Evolutionary conservation across 2,329 filamentous ascomycete genomes (phyloP).

Genomic region (Ophiocordyceps robertsii): DNA sequence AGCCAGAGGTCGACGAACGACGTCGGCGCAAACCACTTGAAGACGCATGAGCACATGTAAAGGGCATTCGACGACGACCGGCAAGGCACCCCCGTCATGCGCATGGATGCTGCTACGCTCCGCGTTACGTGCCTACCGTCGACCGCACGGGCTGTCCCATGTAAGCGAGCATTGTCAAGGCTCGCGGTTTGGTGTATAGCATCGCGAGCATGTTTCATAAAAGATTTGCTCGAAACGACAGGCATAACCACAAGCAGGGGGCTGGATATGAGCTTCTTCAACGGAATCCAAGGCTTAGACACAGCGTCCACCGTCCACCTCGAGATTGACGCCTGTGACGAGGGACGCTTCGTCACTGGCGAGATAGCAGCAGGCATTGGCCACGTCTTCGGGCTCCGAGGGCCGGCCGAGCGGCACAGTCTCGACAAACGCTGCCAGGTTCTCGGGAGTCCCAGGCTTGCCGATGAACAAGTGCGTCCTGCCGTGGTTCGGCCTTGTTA

Average conservation of each 20-base stretch:
- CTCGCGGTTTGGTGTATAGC: too few species aligned
- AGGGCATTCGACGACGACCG: neutral
- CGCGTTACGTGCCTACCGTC: too few species aligned
- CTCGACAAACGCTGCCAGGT: conserved; percentile 39
- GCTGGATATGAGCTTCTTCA: neutral
- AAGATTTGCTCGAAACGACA: too few species aligned
- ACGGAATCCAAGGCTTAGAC: conserved; percentile 5
- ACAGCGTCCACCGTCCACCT: conserved; percentile 23
- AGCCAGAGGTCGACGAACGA: too few species aligned
- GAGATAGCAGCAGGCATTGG: conserved; percentile 56
- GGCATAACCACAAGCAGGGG: neutral
- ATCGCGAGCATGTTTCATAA: too few species aligned
- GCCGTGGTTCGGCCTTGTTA: neutral
- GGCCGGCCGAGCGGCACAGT: conserved; percentile 41
- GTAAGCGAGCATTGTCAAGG: too few species aligned
- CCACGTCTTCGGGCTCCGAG: conserved; percentile 50
- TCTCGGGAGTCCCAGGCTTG: conserved; percentile 49
- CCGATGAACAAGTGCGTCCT: conserved; percentile 40
- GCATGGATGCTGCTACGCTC: too few species aligned
- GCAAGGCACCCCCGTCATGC: too few species aligned
- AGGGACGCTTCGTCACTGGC: conserved; percentile 60
- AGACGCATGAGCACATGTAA: too few species aligned
- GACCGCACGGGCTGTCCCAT: too few species aligned
- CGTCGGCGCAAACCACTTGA: too few species aligned
- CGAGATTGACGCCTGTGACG: conserved; percentile 58